Evolutionary conservation across 2,329 filamentous ascomycete genomes (phyloP), one percentile per base, ranked within the genome.

Genomic region (Cladosporium velox): DNA sequence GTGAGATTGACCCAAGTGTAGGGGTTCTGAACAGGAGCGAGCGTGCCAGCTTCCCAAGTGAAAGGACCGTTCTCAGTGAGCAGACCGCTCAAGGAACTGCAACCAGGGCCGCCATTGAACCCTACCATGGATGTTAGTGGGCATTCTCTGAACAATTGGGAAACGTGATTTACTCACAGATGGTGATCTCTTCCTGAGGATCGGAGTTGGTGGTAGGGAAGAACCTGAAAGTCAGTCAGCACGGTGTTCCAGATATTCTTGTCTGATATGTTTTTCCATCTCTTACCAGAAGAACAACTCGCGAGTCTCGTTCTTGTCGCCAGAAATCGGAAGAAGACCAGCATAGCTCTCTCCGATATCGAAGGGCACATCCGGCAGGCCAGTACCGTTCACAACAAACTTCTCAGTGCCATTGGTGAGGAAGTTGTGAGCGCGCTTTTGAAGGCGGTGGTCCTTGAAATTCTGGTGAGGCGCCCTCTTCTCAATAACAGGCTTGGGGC

Each of bases 1-100:
- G 90, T 91, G 41, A 94, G 78, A 60, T 90, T 68, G 67, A 86
- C 74, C 79, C 80, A 82, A 35, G 77, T 76, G 74, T 76, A 83
- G 0, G 79, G 77, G 66, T 83, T 83, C 66, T 78, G 75, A 0
- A 81, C 77, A 1, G 81, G 77, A 18, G 72, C 66, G 72, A 75
- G 68, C 6, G 76, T 78, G 44, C 76, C 76, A 70, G 79, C 79
- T 66, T 82, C 77, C 81, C 81, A 83, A 1, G 78, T 73, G 59
- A 83, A 72, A 72, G 70, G 71, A 12, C 71, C 69, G 47, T 66
- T 70, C 60, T 67, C 63, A 14, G 60, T 66, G 24, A 74, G 51
- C 6, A 72, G 62, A n/a, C 70, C 71, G 32, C 63, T 65, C 30
- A 70, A 28, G 4, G 68, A 70, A 44, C 51, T 68, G 59, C 70